phyloP scores from a whole-genome alignment of 352 stramenopile species.

The Aphanomyces astaci region DNA sequence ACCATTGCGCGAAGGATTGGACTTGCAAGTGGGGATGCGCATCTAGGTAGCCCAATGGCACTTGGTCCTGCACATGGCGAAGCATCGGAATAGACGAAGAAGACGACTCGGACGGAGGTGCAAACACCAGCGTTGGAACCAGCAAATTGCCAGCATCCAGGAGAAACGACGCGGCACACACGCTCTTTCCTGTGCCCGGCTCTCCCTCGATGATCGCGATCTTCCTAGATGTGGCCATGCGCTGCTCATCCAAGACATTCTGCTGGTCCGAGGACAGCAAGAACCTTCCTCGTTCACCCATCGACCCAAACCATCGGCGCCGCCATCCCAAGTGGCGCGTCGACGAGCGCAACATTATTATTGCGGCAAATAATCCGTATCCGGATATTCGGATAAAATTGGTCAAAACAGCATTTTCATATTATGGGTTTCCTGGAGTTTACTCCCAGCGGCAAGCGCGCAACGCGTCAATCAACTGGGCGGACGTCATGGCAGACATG shows the following conservation, averaged over 20 bases:
- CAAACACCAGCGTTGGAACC: background rate
- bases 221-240: background rate
- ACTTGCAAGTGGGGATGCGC: background rate
- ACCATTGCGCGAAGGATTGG: background rate
- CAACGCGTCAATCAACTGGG: background rate
- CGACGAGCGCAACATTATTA: background rate
- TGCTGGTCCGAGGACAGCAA: background rate
- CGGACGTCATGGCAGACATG: background rate
- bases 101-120: background rate
- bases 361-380: background rate
- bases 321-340: background rate
- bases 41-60: background rate
- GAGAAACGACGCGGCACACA: background rate
- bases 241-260: background rate
- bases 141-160: background rate
- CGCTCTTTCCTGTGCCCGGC: background rate
- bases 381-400: background rate
- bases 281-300: background rate
- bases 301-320: background rate
- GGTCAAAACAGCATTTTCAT: no score
- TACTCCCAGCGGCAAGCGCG: slow-evolving; percentile 3
- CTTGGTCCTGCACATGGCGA: background rate
- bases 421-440: background rate
- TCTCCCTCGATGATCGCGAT: background rate
- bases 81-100: background rate